Conservation (phyloP, 2,329 filamentous ascomycete genomes). For the Clonostachys sp. region DNA sequence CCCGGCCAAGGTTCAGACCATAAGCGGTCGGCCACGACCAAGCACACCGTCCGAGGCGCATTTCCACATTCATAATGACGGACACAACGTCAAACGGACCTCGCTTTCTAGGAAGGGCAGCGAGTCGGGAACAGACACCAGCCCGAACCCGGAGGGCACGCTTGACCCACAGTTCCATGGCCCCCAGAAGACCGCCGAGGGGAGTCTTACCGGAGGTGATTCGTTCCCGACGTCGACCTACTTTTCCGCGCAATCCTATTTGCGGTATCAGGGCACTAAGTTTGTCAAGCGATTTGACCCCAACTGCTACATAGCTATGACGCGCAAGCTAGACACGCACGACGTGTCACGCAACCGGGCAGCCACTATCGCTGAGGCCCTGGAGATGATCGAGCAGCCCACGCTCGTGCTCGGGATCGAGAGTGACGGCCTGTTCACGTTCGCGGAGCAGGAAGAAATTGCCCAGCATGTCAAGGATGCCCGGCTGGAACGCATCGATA, state of each 20-base stretch:
- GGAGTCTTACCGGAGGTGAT: slow-evolving; percentile 45
- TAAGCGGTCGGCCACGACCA: slow-evolving; percentile 62
- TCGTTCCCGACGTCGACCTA: slow-evolving; percentile 66
- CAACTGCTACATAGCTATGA: slow-evolving; percentile 99
- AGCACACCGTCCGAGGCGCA: slow-evolving; percentile 65
- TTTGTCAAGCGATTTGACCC: slow-evolving; percentile 97
- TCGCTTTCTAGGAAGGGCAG: slow-evolving; percentile 43
- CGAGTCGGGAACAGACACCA: slow-evolving; percentile 14
- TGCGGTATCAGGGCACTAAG: slow-evolving; percentile 93
- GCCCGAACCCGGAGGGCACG: slow-evolving; percentile 3
- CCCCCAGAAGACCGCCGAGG: slow-evolving; percentile 35
- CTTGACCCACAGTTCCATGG: slow-evolving; percentile 67
- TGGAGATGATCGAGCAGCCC: slow-evolving; percentile 82
- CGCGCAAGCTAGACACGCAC: slow-evolving; percentile 94
- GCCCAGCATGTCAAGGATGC: slow-evolving; percentile 76
- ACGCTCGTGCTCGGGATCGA: slow-evolving; percentile 91
- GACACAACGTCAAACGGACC: slow-evolving; percentile 59
- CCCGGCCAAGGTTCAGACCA: slow-evolving; percentile 75
- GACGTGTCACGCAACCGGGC: slow-evolving; percentile 80
- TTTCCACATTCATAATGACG: slow-evolving; percentile 80
- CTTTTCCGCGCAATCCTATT: slow-evolving; percentile 96
- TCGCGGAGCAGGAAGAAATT: slow-evolving; percentile 91
- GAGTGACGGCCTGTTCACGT: slow-evolving; percentile 93
- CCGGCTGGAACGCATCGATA: slow-evolving; percentile 81
- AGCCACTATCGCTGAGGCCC: slow-evolving; percentile 64